Percentiles rank a stretch among this genome's conserved stretches.
Conservation (phyloP, 805 yeast species). For the Starmerella asiatica region DNA sequence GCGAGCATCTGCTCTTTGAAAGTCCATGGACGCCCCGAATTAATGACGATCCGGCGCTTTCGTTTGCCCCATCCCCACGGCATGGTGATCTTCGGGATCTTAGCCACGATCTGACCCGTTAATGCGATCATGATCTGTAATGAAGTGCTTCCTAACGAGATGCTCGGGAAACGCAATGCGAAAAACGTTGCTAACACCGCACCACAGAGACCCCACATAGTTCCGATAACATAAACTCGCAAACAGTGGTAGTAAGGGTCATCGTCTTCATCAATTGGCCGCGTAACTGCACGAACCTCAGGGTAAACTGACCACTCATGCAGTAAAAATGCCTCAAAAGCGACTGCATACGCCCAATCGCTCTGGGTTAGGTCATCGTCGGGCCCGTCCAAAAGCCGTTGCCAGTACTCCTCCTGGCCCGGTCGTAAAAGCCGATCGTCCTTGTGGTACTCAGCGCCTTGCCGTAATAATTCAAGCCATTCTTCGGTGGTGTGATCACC, state of each 20-base stretch:
- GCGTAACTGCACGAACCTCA: conserved; percentile 46
- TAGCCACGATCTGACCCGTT: conserved; percentile 35
- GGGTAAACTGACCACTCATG: conserved; percentile 42
- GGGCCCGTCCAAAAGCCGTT: conserved; percentile 20
- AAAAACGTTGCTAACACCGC: conserved; percentile 46
- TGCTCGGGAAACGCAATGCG: conserved; percentile 42
- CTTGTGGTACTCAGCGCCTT: conserved; percentile 32
- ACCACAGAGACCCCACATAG: conserved; percentile 40
- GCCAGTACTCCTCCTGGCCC: conserved; percentile 28
- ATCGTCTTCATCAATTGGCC: conserved; percentile 37
- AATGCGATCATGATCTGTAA: conserved; percentile 50
- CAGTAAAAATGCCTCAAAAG: conserved; percentile 34
- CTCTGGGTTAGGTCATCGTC: conserved; percentile 13
- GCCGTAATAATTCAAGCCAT: conserved; percentile 31
- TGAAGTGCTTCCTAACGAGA: conserved; percentile 38
- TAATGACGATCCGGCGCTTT: conserved; percentile 25
- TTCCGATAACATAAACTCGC: conserved; percentile 38
- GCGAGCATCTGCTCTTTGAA: conserved; percentile 55
- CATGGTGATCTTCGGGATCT: conserved; percentile 10
- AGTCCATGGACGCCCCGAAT: conserved; percentile 48
- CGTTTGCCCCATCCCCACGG: conserved; percentile 1
- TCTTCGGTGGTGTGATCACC: conserved; percentile 27
- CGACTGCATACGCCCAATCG: conserved; percentile 10
- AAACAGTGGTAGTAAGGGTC: conserved; percentile 35
- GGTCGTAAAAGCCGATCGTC: conserved; percentile 39